phyloP scores from a whole-genome alignment of 75 land plant genomes.

The Adiantum capillusveneris region DNA sequence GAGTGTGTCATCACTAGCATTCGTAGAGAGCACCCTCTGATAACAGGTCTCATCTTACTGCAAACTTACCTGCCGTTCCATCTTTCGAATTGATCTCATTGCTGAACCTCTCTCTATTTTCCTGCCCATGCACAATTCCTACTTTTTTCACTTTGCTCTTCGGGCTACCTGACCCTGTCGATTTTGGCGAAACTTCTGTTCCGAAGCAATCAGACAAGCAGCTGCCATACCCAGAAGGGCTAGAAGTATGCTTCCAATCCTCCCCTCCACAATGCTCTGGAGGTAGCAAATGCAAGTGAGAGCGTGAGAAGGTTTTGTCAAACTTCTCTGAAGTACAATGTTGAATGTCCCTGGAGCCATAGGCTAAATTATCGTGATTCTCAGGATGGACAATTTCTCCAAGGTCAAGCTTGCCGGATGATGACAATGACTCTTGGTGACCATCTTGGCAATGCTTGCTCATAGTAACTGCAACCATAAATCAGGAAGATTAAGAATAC shows the following conservation, averaged over 20 bases:
- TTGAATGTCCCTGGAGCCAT: background rate
- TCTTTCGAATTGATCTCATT: background rate
- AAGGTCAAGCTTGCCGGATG: background rate
- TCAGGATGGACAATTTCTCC: constrained; percentile 3
- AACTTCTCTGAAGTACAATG: background rate
- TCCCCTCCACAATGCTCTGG: background rate
- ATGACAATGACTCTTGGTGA: no score
- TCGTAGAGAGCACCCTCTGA: background rate
- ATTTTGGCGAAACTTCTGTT: background rate
- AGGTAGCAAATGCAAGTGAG: background rate
- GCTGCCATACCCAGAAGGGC: background rate
- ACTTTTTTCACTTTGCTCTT: background rate
- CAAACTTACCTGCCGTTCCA: constrained; percentile 1
- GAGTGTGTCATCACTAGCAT: background rate
- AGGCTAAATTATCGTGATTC: background rate
- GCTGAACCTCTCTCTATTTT: background rate
- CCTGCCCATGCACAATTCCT: background rate
- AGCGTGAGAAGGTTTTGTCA: background rate
- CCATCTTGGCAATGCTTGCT: no score
- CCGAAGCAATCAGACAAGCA: background rate
- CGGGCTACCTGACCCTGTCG: background rate
- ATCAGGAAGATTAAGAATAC: no score
- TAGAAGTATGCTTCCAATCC: background rate
- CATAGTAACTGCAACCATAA: no score
- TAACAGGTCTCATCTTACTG: background rate